phyloP scores from a whole-genome alignment of 345 rosid species.

The Linum trigynum region DNA sequence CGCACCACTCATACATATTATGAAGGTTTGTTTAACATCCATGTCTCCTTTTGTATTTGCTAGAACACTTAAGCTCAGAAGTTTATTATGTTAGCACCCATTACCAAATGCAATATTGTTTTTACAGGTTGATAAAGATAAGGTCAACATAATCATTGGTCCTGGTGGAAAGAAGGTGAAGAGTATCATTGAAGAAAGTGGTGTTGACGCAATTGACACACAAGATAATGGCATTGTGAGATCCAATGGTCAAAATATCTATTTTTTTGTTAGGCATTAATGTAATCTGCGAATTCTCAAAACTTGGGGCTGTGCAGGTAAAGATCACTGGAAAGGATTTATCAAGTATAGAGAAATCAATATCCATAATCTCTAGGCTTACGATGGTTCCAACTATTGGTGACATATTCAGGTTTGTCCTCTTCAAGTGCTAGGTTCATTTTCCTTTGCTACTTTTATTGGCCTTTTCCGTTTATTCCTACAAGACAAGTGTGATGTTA shows the following conservation, averaged over 20 bases:
- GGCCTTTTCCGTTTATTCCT: background rate
- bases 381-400: conserved; percentile 86
- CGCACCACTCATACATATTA: conserved; percentile 78
- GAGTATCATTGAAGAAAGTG: conserved; percentile 93
- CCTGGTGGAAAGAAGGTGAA: conserved; percentile 96
- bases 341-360: conserved; percentile 72
- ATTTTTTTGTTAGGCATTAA: conserved; percentile 14
- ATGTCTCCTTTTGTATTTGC: conserved; percentile 6
- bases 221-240: conserved; percentile 84
- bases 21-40: conserved; percentile 61
- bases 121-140: conserved; percentile 66
- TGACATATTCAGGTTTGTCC: conserved; percentile 64
- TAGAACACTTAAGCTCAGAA: conserved; percentile 7
- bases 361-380: conserved; percentile 60
- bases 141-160: conserved; percentile 78
- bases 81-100: conserved; percentile 5
- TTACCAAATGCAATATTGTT: background rate
- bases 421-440: background rate
- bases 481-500: background rate
- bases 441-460: background rate
- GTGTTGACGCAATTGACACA: conserved; percentile 85
- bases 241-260: conserved; percentile 12
- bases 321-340: conserved; percentile 77
- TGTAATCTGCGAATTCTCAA: conserved; percentile 13
- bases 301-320: conserved; percentile 40